phyloP scores from a whole-genome alignment of 2,329 filamentous ascomycete genomes.

The Sporothrix phasma region DNA sequence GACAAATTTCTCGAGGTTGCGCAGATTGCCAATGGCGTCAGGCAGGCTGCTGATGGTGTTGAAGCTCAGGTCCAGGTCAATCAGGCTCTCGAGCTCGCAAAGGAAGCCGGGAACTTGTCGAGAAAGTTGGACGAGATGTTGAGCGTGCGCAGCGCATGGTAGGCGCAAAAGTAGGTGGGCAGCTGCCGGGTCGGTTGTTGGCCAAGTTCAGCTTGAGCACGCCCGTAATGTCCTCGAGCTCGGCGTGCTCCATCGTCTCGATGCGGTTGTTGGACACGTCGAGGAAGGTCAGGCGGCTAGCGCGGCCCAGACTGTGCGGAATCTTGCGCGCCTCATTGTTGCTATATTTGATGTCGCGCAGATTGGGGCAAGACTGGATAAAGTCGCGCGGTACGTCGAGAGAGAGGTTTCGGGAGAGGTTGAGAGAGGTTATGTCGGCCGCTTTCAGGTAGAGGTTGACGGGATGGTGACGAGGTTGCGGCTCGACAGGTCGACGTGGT shows the following conservation, averaged over 20 bases:
- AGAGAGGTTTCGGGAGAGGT: conserved; percentile 84
- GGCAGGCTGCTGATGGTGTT: conserved; percentile 76
- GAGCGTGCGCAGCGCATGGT: conserved; percentile 67
- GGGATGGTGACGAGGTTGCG: conserved; percentile 86
- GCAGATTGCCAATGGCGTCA: conserved; percentile 65
- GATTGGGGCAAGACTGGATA: conserved; percentile 80
- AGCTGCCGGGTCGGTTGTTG: conserved; percentile 77
- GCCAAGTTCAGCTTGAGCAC: conserved; percentile 84
- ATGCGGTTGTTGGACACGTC: conserved; percentile 93
- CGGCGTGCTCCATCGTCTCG: conserved; percentile 76
- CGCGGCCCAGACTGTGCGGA: conserved; percentile 73
- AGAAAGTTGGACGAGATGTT: conserved; percentile 93
- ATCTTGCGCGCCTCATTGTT: conserved; percentile 86
- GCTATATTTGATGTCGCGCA: conserved; percentile 91
- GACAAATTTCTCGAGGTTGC: conserved; percentile 75
- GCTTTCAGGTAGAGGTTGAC: conserved; percentile 89
- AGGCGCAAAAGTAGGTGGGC: conserved; percentile 73
- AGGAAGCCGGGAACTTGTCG: conserved; percentile 72
- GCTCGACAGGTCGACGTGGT: conserved; percentile 82
- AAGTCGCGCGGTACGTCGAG: conserved; percentile 93
- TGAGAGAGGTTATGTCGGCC: conserved; percentile 85
- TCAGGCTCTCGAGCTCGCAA: conserved; percentile 68
- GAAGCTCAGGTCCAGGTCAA: conserved; percentile 94
- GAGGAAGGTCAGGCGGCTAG: conserved; percentile 71
- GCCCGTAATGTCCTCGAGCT: conserved; percentile 63